These are phyloP conservation scores for Podaxis pistillaris DNA, from an alignment of 768 basidiomycete genomes.

Conservation along the genomic window DNA sequence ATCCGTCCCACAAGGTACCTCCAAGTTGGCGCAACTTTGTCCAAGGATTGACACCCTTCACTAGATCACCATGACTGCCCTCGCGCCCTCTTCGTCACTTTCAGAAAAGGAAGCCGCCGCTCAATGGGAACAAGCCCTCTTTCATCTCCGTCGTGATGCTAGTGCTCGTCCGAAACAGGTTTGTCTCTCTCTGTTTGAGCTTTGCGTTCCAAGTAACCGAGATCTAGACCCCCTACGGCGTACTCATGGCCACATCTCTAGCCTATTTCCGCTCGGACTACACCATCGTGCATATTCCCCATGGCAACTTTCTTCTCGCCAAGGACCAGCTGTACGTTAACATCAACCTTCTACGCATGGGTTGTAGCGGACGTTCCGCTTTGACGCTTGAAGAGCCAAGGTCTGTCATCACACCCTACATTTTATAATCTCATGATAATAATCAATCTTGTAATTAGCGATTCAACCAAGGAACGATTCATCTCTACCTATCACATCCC, in stretches of 20 bases:
- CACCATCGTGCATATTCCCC: slow-evolving; percentile 77
- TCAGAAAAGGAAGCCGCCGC: slow-evolving; percentile 31
- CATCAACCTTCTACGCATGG: slow-evolving; percentile 82
- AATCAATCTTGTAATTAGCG: slow-evolving; percentile 37
- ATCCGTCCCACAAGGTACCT: slow-evolving; percentile 61
- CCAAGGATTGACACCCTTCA: background rate
- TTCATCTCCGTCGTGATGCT: slow-evolving; percentile 59
- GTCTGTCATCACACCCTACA: slow-evolving; percentile 30
- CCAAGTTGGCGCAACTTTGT: background rate
- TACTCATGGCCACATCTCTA: slow-evolving; percentile 79
- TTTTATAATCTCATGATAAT: background rate
- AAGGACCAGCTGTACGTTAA: slow-evolving; percentile 75
- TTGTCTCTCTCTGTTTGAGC: slow-evolving; percentile 9
- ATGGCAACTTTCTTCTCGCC: slow-evolving; percentile 61
- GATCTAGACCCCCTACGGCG: slow-evolving; percentile 58
- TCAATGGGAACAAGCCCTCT: slow-evolving; percentile 57
- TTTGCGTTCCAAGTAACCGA: background rate
- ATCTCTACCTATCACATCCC: slow-evolving; percentile 50
- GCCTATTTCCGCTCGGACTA: slow-evolving; percentile 88
- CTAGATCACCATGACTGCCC: slow-evolving; percentile 60
- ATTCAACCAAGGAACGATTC: slow-evolving; percentile 80
- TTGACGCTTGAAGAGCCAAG: slow-evolving; percentile 77
- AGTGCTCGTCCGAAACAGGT: slow-evolving; percentile 73
- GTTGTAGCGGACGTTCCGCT: slow-evolving; percentile 73
- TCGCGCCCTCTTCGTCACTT: slow-evolving; percentile 44